Base-by-base conservation (phyloP, 371 early-diverging fungal species). In the Blastocladiella emersonii region DNA sequence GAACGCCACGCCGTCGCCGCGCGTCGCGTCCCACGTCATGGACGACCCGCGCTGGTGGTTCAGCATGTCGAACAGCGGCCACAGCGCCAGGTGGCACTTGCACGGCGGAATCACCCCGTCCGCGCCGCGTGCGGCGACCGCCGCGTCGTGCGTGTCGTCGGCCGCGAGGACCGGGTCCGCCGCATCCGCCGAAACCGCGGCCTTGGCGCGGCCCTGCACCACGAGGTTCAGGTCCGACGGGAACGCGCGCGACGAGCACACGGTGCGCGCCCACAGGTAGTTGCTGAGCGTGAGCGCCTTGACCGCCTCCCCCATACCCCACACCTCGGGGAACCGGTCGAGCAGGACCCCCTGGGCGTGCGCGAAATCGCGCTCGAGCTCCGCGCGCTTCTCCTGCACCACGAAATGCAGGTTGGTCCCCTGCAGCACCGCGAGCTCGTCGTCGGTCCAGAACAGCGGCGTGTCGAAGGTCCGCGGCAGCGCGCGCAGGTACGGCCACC, bases 21-120 rank as follows among this genome's bases (percentile, higher is more conserved):
- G 59, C 13, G 37, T 36, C 17, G 45, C 62, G 35, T 64, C 63
- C 64, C 64, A 64, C 27, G 64, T 64, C 36, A 64, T 63, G 36
- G 27, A 25, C 34, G 43, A 64, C 36, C 63, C 64, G n/a, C 62
- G 64, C 23, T 64, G 49, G 55, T 64, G 64, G 32, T 64, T 64
- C 44, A 64, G 53, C 64, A 64, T 64, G 44, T 64, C 64, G 36
- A 64, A 32, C 27, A 44, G 21, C 3, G 64, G 64, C 63, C 63
- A 63, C 44, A 63, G 34, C 34, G 60, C 55, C 25, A 63, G 30
- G 19, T 62, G 32, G 36, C 60, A 63, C 49, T 63, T 63, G 44
- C 59, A 59, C 32, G 59, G 59, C 59, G 37, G 37, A 2, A 27
- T 13, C 37, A 8, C 8, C 10, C 41, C 43, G 44, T 59, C 59